Evolutionary conservation across 2,329 filamentous ascomycete species (phyloP).

Genomic region (Aspergillus sp.): DNA sequence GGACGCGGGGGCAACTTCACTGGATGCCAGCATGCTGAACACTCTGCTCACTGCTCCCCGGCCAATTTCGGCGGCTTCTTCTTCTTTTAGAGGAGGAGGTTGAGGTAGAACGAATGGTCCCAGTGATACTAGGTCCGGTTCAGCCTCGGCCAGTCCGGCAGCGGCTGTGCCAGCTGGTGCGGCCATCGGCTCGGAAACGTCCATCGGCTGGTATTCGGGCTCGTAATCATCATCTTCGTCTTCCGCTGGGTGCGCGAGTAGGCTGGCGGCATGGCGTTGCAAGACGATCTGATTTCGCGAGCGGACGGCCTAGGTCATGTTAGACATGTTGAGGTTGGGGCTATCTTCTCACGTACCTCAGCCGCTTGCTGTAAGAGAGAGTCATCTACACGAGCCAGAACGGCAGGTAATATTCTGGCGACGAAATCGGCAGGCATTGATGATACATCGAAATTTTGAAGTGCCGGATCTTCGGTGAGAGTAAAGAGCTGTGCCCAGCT

Average conservation of each 20-base stretch:
- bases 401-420: conserved; percentile 75
- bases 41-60: conserved; percentile 73
- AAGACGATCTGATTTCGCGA: conserved; percentile 37
- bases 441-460: conserved; percentile 78
- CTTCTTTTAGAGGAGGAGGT: conserved; percentile 69
- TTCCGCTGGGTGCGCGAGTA: conserved; percentile 26
- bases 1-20: conserved; percentile 63
- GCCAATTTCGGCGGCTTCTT: conserved; percentile 71
- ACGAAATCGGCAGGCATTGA: conserved; percentile 70
- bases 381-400: conserved; percentile 70
- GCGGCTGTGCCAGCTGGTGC: conserved; percentile 66
- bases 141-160: conserved; percentile 71
- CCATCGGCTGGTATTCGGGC: conserved; percentile 75
- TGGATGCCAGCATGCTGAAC: conserved; percentile 71
- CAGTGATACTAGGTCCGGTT: conserved; percentile 60
- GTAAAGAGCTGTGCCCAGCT: conserved; percentile 84
- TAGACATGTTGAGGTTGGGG: conserved; percentile 11
- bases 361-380: conserved; percentile 70
- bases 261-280: conserved; percentile 36
- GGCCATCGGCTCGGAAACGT: conserved; percentile 40
- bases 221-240: conserved; percentile 93
- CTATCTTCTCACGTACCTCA: conserved; percentile 51
- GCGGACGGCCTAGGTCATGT: conserved; percentile 35
- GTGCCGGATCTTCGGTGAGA: conserved; percentile 70
- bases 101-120: conserved; percentile 77